These are phyloP conservation scores for Dendrobium huoshanense DNA, from an alignment of 106 monocot genomes.

Conservation along the genomic window DNA sequence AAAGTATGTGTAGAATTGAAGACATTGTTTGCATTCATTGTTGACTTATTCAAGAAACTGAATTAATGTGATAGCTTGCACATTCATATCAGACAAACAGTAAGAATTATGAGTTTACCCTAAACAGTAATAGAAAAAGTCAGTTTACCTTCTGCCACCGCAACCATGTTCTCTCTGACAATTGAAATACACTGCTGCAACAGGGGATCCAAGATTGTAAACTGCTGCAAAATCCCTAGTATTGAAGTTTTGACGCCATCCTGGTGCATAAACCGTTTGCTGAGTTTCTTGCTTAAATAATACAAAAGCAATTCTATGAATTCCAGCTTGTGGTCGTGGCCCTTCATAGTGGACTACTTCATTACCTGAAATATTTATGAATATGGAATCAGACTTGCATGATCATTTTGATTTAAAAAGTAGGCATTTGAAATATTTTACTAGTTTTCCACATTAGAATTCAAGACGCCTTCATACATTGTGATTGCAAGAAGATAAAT, in stretches of 20 bases:
- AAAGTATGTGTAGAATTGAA: not conserved
- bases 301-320: constrained; percentile 36
- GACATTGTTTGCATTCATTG: not conserved
- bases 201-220: constrained; percentile 32
- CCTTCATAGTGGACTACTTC: constrained; percentile 29
- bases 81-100: not conserved
- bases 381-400: not conserved
- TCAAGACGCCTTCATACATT: not conserved
- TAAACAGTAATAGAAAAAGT: not conserved
- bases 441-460: not conserved
- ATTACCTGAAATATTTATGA: constrained; percentile 23
- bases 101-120: not conserved
- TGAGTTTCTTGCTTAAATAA: constrained; percentile 25
- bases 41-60: no score
- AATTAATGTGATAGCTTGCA: not conserved
- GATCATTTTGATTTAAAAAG: not conserved
- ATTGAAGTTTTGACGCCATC: constrained; percentile 23
- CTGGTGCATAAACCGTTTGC: constrained; percentile 27
- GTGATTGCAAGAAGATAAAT: no score
- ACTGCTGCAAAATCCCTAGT: constrained; percentile 36
- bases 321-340: constrained; percentile 23
- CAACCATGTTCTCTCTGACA: constrained; percentile 35
- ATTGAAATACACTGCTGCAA: constrained; percentile 31
- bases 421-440: not conserved
- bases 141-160: constrained; percentile 37